Conservation (phyloP, 2,329 filamentous ascomycete genomes). For the Fusarium sublunatum region DNA sequence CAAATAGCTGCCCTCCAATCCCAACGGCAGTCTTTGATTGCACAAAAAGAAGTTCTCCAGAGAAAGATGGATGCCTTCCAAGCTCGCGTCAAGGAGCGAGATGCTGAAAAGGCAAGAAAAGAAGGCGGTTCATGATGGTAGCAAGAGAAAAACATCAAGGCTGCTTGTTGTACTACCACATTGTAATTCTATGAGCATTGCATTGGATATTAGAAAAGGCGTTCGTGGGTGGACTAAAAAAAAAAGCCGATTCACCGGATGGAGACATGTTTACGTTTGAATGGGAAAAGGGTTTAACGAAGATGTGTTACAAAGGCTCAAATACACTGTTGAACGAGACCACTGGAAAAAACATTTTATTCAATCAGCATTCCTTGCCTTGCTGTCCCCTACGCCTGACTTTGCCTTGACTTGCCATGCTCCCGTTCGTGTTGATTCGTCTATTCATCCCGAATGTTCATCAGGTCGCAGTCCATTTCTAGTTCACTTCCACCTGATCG, state of each 20-base stretch:
- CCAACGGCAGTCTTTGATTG: conserved; percentile 54
- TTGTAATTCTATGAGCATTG: conserved; percentile 26
- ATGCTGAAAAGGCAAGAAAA: conserved; percentile 45
- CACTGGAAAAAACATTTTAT: conserved; percentile 19
- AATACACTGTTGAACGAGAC: neutral
- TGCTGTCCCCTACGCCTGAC: conserved; percentile 36
- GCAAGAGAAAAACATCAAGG: neutral
- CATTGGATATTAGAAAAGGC: conserved; percentile 17
- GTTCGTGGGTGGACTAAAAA: conserved; percentile 14
- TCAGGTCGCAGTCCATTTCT: neutral
- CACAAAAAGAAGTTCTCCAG: conserved; percentile 55
- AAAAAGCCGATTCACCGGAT: neutral
- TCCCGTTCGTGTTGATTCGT: conserved; percentile 22
- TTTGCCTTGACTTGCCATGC: conserved; percentile 20
- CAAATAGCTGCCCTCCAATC: conserved; percentile 59
- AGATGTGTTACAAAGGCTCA: neutral
- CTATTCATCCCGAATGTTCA: conserved; percentile 17
- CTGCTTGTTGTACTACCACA: conserved; percentile 17
- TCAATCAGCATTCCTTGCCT: conserved; percentile 27
- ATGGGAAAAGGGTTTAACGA: neutral
- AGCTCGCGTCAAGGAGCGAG: conserved; percentile 54
- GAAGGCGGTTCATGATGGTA: conserved; percentile 14
- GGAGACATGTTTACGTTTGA: neutral
- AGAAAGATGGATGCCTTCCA: conserved; percentile 56
- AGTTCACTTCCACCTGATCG: neutral